Evolutionary conservation across 176 grass and related monocot genomes (phyloP).

Genomic region (Musa beccarii): DNA sequence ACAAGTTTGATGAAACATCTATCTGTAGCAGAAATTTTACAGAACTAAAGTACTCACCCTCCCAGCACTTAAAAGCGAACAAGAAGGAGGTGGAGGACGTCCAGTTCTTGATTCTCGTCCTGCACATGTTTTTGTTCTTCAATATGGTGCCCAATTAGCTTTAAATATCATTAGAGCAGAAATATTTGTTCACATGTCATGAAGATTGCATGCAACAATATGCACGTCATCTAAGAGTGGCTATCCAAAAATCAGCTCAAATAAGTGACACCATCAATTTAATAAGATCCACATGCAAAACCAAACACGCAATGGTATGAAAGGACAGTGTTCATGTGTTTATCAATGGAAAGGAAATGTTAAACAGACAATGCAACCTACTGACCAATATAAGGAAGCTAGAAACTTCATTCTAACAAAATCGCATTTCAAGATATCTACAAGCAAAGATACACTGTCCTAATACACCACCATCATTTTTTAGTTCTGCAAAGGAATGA

Average conservation of each 20-base stretch:
- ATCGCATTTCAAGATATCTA: not conserved
- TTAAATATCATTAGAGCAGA: not conserved
- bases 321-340: too few relatives aligned
- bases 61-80: conserved; percentile 69
- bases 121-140: conserved; percentile 20
- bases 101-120: conserved; percentile 54
- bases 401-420: not conserved
- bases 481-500: not conserved
- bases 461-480: not conserved
- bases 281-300: not conserved
- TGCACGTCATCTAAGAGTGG: not conserved
- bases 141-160: conserved; percentile 7
- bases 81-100: conserved; percentile 53
- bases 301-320: not conserved
- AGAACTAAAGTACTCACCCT: conserved; percentile 39
- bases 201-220: not conserved
- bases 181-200: not conserved
- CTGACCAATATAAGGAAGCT: not conserved
- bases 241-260: not conserved
- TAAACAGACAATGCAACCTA: not conserved
- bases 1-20: conserved; percentile 8
- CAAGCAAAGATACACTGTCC: not conserved
- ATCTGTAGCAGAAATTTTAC: not conserved
- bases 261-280: not conserved
- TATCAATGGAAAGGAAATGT: too few relatives aligned